These are phyloP conservation scores for Acacia crassicarpa DNA, from an alignment of 306 rosid species.

Conservation along the genomic window DNA sequence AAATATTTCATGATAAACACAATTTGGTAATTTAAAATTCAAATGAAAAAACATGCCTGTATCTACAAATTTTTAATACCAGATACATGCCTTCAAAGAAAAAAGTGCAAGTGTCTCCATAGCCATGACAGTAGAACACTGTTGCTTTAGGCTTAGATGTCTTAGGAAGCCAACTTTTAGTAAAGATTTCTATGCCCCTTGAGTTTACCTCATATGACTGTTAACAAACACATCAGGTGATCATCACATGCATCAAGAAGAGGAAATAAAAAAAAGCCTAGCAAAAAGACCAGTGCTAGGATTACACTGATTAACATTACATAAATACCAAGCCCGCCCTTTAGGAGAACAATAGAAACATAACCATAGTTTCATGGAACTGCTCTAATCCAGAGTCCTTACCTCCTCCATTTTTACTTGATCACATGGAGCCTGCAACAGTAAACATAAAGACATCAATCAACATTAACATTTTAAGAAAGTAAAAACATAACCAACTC, in stretches of 20 bases:
- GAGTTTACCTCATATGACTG: conserved; percentile 78
- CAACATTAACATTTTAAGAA: conserved; percentile 10
- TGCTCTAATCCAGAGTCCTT: conserved; percentile 26
- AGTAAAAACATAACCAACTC: conserved; percentile 18
- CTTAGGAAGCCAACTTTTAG: conserved; percentile 84
- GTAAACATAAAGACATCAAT: conserved; percentile 11
- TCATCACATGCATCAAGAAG: conserved; percentile 14
- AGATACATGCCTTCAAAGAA: conserved; percentile 87
- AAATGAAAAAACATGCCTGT: conserved; percentile 1
- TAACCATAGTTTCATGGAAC: background rate
- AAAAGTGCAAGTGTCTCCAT: conserved; percentile 92
- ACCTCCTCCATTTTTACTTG: conserved; percentile 79
- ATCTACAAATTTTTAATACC: conserved; percentile 24
- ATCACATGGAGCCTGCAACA: conserved; percentile 70
- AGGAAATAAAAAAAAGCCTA: background rate
- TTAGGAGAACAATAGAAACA: background rate
- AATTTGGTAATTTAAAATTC: conserved; percentile 20
- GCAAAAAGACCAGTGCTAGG: conserved; percentile 4
- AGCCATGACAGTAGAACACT: conserved; percentile 86
- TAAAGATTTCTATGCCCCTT: conserved; percentile 70
- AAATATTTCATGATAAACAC: conserved; percentile 16
- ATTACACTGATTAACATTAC: background rate
- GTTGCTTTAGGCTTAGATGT: conserved; percentile 65
- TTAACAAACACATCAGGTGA: conserved; percentile 25
- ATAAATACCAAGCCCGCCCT: background rate